Percentiles rank a stretch among this genome's conserved stretches.
Conservation (phyloP, 2,329 filamentous ascomycete genomes). For the Helotiales sp. region DNA sequence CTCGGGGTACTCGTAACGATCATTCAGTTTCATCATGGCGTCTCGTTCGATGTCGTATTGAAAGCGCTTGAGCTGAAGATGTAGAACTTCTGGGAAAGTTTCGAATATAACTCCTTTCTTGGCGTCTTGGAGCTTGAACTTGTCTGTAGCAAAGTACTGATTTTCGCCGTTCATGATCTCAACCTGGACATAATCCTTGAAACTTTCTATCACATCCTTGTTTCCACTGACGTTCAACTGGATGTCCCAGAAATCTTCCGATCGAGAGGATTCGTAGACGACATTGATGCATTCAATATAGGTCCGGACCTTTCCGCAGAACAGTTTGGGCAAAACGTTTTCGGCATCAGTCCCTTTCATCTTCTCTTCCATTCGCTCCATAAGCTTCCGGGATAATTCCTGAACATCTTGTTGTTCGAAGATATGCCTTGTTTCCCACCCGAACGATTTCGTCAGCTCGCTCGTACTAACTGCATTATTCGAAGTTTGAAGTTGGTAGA, state of each 20-base stretch:
- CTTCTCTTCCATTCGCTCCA: slow-evolving; percentile 94
- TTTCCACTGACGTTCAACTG: slow-evolving; percentile 96
- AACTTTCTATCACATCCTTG: slow-evolving; percentile 89
- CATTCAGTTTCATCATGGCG: slow-evolving; percentile 98
- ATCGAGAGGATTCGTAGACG: slow-evolving; percentile 90
- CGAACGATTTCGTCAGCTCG: slow-evolving; percentile 94
- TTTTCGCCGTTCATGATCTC: slow-evolving; percentile 98
- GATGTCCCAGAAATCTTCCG: slow-evolving; percentile 99
- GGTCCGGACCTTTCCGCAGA: slow-evolving; percentile 97
- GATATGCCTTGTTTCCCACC: slow-evolving; percentile 96
- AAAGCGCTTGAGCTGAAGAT: slow-evolving; percentile 94
- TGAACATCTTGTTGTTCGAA: slow-evolving; percentile 99
- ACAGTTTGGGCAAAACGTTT: slow-evolving; percentile 84
- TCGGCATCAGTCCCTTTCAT: slow-evolving; percentile 97
- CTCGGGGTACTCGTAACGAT: slow-evolving; percentile 87
- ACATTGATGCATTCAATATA: slow-evolving; percentile 99
- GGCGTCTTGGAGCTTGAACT: slow-evolving; percentile 90
- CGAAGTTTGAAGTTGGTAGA: slow-evolving; percentile 91
- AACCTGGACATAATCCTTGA: slow-evolving; percentile 93
- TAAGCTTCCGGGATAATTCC: slow-evolving; percentile 91
- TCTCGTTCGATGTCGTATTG: slow-evolving; percentile 96
- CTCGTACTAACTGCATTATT: slow-evolving; percentile 82
- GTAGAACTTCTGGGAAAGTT: slow-evolving; percentile 89
- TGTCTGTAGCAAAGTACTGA: slow-evolving; percentile 91
- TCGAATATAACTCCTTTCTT: slow-evolving; percentile 98